A percentile compares a stretch with the other conserved stretches of the same genome.
Evolutionary conservation across 1,284 basidiomycete genomes (phyloP).

Genomic region (Puccinia horiana): DNA sequence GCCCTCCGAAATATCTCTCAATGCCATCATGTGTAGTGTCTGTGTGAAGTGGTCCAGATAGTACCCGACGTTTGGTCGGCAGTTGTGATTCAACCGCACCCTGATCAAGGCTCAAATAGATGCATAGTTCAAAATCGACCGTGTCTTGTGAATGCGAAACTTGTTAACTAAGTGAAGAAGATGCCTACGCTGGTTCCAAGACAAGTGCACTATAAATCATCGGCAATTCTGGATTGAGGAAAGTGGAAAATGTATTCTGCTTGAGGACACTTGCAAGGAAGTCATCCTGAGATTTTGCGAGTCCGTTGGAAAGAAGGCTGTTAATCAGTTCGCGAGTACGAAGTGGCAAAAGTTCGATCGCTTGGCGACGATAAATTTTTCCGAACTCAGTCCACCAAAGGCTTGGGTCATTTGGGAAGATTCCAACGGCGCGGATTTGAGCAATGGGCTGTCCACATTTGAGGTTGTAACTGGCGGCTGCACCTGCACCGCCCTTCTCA

Average conservation of each 20-base stretch:
- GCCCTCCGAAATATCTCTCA: slow-evolving; percentile 26
- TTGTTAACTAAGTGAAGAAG: not conserved
- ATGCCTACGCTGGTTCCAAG: slow-evolving; percentile 2
- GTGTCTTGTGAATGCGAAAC: not conserved
- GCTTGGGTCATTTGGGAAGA: not conserved
- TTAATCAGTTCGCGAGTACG: slow-evolving; percentile 2
- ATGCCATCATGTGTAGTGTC: slow-evolving; percentile 28
- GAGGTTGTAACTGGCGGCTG: not conserved
- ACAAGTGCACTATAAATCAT: slow-evolving; percentile 9
- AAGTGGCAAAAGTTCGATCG: slow-evolving; percentile 25
- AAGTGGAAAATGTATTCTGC: not conserved
- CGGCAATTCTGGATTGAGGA: not conserved
- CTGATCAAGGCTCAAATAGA: not conserved
- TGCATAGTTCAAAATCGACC: not conserved
- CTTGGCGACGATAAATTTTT: not conserved
- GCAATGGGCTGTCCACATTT: not conserved
- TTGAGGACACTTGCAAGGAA: slow-evolving; percentile 12
- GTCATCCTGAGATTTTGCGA: not conserved
- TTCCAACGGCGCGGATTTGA: not conserved
- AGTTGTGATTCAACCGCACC: slow-evolving; percentile 39
- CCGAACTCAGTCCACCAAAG: not conserved
- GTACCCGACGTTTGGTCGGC: slow-evolving; percentile 35
- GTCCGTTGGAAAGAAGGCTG: not conserved
- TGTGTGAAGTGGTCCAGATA: not conserved
- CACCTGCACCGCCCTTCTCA: slow-evolving; percentile 29